A percentile compares a stretch with the other conserved stretches of the same genome.
Conservation (phyloP, 331 rosid genomes). For the Phaseolus coccineus region DNA sequence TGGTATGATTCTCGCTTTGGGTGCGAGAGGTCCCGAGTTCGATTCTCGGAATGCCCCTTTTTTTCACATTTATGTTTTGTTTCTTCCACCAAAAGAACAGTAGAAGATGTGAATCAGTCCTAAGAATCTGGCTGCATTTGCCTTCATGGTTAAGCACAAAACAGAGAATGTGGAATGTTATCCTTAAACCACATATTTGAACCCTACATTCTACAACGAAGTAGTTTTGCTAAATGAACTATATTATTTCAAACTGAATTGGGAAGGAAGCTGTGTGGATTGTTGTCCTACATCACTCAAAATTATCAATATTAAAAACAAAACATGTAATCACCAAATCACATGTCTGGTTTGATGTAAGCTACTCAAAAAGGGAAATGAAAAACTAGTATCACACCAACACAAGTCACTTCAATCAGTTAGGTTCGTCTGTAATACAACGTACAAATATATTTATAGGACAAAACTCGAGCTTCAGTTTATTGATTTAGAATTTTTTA, state of each 20-base stretch:
- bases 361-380: no score
- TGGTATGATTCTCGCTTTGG: slow-evolving; percentile 82
- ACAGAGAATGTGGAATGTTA: neutral
- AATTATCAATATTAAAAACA: neutral
- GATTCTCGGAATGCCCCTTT: slow-evolving; percentile 20
- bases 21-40: slow-evolving; percentile 62
- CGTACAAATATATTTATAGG: slow-evolving; percentile 17
- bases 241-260: slow-evolving; percentile 5
- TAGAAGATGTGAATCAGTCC: neutral
- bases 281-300: slow-evolving; percentile 3
- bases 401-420: slow-evolving; percentile 22
- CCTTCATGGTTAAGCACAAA: no score
- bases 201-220: neutral
- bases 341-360: no score
- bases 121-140: neutral
- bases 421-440: slow-evolving; percentile 18
- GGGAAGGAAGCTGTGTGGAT: neutral
- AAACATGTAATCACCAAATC: neutral
- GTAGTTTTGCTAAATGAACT: neutral
- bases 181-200: neutral
- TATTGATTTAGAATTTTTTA: slow-evolving; percentile 61
- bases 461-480: slow-evolving; percentile 46
- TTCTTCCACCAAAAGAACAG: neutral
- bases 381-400: slow-evolving; percentile 3
- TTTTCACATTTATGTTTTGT: no score